Evolutionary conservation across 2,329 filamentous ascomycete species (phyloP).

Genomic region (Fusarium napiforme): DNA sequence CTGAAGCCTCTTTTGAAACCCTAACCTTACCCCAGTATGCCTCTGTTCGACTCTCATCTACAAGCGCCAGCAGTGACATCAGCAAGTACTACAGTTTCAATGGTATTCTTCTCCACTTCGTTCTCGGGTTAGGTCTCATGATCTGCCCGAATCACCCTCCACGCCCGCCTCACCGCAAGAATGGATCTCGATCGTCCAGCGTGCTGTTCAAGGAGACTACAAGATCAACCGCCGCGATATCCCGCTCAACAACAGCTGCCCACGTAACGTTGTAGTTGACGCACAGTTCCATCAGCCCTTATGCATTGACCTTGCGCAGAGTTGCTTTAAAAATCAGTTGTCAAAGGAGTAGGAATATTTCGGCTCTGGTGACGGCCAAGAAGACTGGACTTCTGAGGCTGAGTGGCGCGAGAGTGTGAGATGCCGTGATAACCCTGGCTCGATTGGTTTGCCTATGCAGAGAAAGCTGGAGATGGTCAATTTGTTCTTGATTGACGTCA

Average conservation of each 20-base stretch:
- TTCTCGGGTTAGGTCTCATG: fast-evolving
- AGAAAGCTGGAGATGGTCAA: not conserved
- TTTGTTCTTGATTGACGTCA: fast-evolving
- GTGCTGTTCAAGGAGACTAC: not conserved
- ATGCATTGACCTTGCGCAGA: not conserved
- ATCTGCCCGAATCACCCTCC: not conserved
- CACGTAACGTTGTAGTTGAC: not conserved
- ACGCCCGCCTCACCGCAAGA: not conserved
- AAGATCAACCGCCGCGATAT: not conserved
- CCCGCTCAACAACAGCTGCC: not conserved
- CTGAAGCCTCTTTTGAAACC: no score
- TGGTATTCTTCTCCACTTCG: not conserved
- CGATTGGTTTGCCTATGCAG: fast-evolving
- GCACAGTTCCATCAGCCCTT: not conserved
- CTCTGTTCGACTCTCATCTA: not conserved
- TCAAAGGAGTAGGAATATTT: not conserved
- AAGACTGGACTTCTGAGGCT: not conserved
- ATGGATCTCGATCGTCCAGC: not conserved
- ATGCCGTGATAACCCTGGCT: not conserved
- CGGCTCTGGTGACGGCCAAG: not conserved
- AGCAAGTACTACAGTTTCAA: not conserved
- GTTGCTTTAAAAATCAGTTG: not conserved
- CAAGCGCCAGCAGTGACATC: fast-evolving
- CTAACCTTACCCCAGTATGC: no score
- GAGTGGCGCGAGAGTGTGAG: not conserved